Evolutionary conservation across 2,329 filamentous ascomycete genomes (phyloP), one percentile per base, ranked within the genome.

Genomic region (Exophiala calicioides): DNA sequence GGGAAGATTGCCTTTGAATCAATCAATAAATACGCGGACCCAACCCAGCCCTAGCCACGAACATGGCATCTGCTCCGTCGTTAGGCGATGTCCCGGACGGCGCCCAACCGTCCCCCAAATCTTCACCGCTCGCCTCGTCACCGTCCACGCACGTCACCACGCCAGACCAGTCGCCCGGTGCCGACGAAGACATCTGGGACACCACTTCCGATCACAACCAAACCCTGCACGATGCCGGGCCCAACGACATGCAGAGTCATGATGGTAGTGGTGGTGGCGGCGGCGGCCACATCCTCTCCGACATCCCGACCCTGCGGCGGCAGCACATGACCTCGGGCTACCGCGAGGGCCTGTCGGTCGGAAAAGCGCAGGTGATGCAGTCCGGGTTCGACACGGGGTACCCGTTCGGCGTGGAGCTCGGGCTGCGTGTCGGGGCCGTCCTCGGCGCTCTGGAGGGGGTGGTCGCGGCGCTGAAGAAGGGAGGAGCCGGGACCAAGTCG

Each of bases 341-440:
- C 69, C 85, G 91, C 49, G 90, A 96, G 60, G 93, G 91, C 33
- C 79, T 97, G 42, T 78, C 85, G 0, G 73, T 73, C 3, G 86
- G 86, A 23, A 97, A 97, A 65, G 79, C 80, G 19, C 70, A 76
- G 36, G 85, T 82, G 60, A 81, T 96, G 19, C 93, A 98, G 68
- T 76, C 76, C 10, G 91, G 91, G 0, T 97, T 98, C 62, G 93
- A 98, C 64, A 88, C 91, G 55, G 91, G 91, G 0, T 97, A 90
- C 65, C 76, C 82, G 10, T 75, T 97, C 0, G 93, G 93, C 9
- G 90, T 89, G 1, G 82, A 85, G 40, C 71, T 97, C 21, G 93
- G 91, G 0, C 66, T 86, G 55, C 76, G 77, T 20, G 85, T 83
- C 0, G 93, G 93, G 0, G 82, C 81, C 56, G 70, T 94, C 9